Percentiles rank a stretch among this genome's conserved stretches.
Evolutionary conservation across 2,329 filamentous ascomycete genomes (phyloP).

Genomic region (Penicillium sp.): DNA sequence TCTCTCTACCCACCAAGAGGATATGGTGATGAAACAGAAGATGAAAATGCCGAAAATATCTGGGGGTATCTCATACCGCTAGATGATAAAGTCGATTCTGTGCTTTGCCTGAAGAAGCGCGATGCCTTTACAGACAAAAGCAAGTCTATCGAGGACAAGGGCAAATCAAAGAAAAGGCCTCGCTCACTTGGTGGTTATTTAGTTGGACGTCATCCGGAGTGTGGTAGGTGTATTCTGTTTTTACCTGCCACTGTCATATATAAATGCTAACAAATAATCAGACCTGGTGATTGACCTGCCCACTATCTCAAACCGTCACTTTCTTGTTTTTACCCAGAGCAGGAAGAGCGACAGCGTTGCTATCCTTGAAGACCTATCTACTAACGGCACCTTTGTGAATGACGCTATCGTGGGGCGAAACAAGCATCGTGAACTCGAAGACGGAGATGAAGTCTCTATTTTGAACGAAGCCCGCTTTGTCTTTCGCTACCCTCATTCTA

Average conservation of each 20-base stretch:
- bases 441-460: slow-evolving; percentile 89
- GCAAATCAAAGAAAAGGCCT: slow-evolving; percentile 56
- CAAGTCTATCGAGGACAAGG: no score
- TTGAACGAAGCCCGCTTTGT: slow-evolving; percentile 84
- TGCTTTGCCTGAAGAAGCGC: slow-evolving; percentile 76
- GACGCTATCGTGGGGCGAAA: slow-evolving; percentile 90
- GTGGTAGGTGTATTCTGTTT: slow-evolving; percentile 66
- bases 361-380: slow-evolving; percentile 89
- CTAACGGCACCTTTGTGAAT: slow-evolving; percentile 96
- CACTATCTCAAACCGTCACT: slow-evolving; percentile 80
- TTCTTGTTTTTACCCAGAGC: slow-evolving; percentile 61
- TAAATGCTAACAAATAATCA: slow-evolving; percentile 34
- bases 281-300: slow-evolving; percentile 76
- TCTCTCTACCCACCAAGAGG: slow-evolving; percentile 71
- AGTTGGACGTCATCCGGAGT: slow-evolving; percentile 91
- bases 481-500: slow-evolving; percentile 82
- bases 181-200: slow-evolving; percentile 82
- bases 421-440: slow-evolving; percentile 82
- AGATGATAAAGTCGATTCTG: slow-evolving; percentile 69
- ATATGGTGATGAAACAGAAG: slow-evolving; percentile 79
- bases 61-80: slow-evolving; percentile 95
- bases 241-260: background rate
- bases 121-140: slow-evolving; percentile 64
- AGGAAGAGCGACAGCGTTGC: slow-evolving; percentile 64
- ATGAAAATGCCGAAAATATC: slow-evolving; percentile 82